Percentiles rank a stretch among this genome's conserved stretches.
phyloP scores from a whole-genome alignment of 2,329 filamentous ascomycete genomes.

The Curvularia sp. region DNA sequence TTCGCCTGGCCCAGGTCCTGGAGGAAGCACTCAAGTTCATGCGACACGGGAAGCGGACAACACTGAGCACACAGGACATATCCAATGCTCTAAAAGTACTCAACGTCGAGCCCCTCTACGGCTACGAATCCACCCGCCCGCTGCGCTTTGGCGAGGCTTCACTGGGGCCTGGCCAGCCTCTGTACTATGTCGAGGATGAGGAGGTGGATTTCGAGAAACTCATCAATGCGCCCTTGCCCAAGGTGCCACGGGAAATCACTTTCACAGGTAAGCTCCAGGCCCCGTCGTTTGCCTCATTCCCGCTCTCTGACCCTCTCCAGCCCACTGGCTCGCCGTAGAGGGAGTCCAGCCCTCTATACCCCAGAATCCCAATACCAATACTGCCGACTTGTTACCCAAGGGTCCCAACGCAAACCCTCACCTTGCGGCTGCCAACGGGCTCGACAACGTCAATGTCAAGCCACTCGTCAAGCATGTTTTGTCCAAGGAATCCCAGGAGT shows the following conservation, averaged over 20 bases:
- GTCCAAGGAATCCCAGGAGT: slow-evolving; percentile 93
- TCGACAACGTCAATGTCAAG: slow-evolving; percentile 83
- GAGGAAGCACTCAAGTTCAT: slow-evolving; percentile 96
- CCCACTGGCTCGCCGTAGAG: slow-evolving; percentile 97
- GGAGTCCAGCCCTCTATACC: slow-evolving; percentile 96
- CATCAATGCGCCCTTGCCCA: slow-evolving; percentile 94
- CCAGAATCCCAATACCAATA: slow-evolving; percentile 89
- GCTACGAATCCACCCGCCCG: slow-evolving; percentile 90
- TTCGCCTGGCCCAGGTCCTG: slow-evolving; percentile 89
- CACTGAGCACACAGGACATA: slow-evolving; percentile 87
- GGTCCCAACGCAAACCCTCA: slow-evolving; percentile 87
- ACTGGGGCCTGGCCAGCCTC: slow-evolving; percentile 87
- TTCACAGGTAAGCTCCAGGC: slow-evolving; percentile 73
- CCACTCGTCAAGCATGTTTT: slow-evolving; percentile 95
- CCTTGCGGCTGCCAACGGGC: slow-evolving; percentile 80
- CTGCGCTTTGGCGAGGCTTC: slow-evolving; percentile 93
- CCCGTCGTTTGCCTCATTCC: background rate
- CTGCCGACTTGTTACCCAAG: slow-evolving; percentile 89
- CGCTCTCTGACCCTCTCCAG: slow-evolving; percentile 55
- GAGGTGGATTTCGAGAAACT: slow-evolving; percentile 99
- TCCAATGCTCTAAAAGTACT: slow-evolving; percentile 83
- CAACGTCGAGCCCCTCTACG: slow-evolving; percentile 93
- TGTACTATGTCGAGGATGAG: slow-evolving; percentile 98
- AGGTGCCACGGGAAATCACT: slow-evolving; percentile 89
- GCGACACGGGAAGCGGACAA: slow-evolving; percentile 86